Evolutionary conservation across 1,284 basidiomycete genomes (phyloP), one percentile per base, ranked within the genome.

Genomic region (Puccinia hordei): DNA sequence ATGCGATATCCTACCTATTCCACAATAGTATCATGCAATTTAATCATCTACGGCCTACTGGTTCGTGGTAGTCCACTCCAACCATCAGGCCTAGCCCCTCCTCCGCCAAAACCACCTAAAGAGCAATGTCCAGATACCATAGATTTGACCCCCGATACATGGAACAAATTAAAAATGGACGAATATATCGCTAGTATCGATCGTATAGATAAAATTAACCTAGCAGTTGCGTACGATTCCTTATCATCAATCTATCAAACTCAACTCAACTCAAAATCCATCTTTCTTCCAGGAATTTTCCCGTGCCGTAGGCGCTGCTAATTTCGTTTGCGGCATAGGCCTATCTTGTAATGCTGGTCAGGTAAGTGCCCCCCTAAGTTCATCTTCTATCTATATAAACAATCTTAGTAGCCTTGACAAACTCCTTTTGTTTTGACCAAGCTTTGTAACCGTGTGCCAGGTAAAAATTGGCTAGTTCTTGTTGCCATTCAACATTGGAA

Each of bases 241-340:
- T 19, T 49, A 41, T 12, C 38, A 41, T 41, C 38, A 41, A 33
- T 63, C 22, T n/a, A n/a, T n/a, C n/a, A n/a, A n/a, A 35, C 17
- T 17, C 33, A 9, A 38, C n/a, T n/a, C n/a, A 17, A 35, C 17
- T 33, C 59, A 17, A 5, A 49, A 2, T 6, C 27, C 12, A 17
- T 13, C 49, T 27, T 9, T 38, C 24, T 51, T 57, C 8, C 49
- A 73, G 71, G 30, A 55, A 13, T 73, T 73, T 22, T 49, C 71
- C 46, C 30, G 35, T 1, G 9, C 19, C 1, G 30, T 73, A 10
- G 71, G 71, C n/a, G 71, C 71, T 22, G 53, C 51, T 22, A 73
- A 73, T 38, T 73, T 73, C n/a, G 55, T 55, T 33, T 73, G 71
- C 19, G 71, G 71, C 10, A 73, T 73, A 51, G 71, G 71, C 35